phyloP scores from a whole-genome alignment of 1,284 basidiomycete species.

The Leccinum griseonigrum region DNA sequence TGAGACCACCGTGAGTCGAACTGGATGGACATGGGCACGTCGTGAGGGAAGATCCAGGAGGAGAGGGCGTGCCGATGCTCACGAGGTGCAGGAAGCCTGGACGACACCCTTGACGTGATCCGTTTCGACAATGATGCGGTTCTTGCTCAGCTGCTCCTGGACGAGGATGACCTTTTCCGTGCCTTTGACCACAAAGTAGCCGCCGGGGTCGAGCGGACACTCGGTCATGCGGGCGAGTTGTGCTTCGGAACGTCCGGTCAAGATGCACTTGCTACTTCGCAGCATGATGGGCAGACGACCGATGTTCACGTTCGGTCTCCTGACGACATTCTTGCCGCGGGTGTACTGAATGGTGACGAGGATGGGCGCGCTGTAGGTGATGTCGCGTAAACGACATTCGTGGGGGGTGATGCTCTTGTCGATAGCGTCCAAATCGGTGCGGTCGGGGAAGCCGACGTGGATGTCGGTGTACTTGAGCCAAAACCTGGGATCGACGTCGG shows the following conservation, averaged over 20 bases:
- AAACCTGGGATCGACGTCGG: conserved; percentile 96
- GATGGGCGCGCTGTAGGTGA: conserved; percentile 94
- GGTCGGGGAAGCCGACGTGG: conserved; percentile 86
- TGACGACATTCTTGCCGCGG: conserved; percentile 87
- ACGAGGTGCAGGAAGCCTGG: conserved; percentile 97
- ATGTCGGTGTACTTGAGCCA: conserved; percentile 98
- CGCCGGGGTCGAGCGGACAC: conserved; percentile 97
- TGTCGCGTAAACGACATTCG: conserved; percentile 96
- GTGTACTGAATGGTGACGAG: conserved; percentile 96
- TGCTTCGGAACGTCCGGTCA: conserved; percentile 76
- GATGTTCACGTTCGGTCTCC: conserved; percentile 83
- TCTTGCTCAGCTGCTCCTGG: conserved; percentile 99
- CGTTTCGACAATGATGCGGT: conserved; percentile 97
- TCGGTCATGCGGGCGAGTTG: conserved; percentile 92
- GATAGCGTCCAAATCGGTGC: conserved; percentile 79
- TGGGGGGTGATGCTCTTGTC: conserved; percentile 92
- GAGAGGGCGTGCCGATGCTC: conserved; percentile 31
- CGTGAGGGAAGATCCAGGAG: conserved; percentile 10
- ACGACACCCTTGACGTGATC: conserved; percentile 90
- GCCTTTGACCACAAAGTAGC: conserved; percentile 99
- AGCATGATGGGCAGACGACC: conserved; percentile 98
- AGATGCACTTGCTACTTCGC: conserved; percentile 89
- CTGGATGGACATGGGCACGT: conserved; percentile 38
- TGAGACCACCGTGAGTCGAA: conserved; percentile 95
- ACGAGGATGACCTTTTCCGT: conserved; percentile 99